Evolutionary conservation across 768 basidiomycete species (phyloP), one percentile per base, ranked within the genome.

Genomic region (Mrakia gelida): DNA sequence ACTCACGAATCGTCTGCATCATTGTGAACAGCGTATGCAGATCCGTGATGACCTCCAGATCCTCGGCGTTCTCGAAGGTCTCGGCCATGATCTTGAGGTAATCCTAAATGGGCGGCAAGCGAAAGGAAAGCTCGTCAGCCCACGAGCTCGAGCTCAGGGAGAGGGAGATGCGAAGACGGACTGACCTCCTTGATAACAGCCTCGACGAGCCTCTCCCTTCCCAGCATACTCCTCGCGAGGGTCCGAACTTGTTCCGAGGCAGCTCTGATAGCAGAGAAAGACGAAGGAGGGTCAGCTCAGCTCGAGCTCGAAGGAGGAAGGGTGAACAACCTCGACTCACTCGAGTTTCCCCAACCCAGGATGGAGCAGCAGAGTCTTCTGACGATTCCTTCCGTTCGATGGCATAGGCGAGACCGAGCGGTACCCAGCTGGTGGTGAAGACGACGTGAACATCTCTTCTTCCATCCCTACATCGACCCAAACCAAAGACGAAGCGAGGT

Each of bases 1-100:
- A 87, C 91, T 82, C 86, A 98, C 96, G 86, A 82, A 98, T 95
- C 28, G 93, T 92, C 84, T 97, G 94, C 91, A 95, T 94, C 79
- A 97, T 88, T 81, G 89, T 90, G 86, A 93, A 97, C 62, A 98
- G 84, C 5, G 92, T 90, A 86, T 98, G 96, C 75, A 99, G 85
- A 82, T 95, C 94, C 77, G 92, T 90, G 80, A 98, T 84, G 81
- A 89, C 92, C 85, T 99, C 95, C 82, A 95, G 86, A 83, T 98
- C 95, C 86, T 98, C 96, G 52, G 96, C 95, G 80, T 90, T 90
- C 79, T 90, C 87, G 85, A 97, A 88, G 67, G 97, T 91, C 75
- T 91, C 89, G 82, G 95, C 91, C 81, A 98, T 86, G 56, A 89
- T 87, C 83, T 92, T 92, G 86, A 98, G 90, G 85, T 95, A 98